Conservation (phyloP, 2,329 filamentous ascomycete species). For the Trichoderma polysporum region DNA sequence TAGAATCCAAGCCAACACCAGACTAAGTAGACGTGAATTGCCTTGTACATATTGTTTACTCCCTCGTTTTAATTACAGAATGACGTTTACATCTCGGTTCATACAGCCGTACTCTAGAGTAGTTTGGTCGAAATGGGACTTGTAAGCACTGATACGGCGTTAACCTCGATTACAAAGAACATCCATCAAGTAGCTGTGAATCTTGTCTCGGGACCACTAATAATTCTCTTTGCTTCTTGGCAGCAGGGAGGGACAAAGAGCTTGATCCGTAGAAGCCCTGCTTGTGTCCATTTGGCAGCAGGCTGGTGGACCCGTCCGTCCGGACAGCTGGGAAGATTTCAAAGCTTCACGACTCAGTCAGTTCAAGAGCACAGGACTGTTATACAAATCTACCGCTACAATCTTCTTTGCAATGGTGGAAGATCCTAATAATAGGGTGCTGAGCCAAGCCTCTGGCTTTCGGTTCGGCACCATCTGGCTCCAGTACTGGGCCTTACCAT, state of each 20-base stretch:
- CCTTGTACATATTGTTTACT: no score
- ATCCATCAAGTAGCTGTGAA: neutral
- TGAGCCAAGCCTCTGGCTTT: neutral
- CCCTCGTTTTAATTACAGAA: neutral
- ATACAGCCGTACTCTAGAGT: neutral
- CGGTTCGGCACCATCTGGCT: neutral
- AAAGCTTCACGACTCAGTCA: neutral
- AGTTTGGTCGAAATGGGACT: neutral
- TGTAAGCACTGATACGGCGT: slow-evolving; percentile 1
- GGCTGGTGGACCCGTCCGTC: neutral
- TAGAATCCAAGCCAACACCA: neutral
- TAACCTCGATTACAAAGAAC: neutral
- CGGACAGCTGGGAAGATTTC: neutral
- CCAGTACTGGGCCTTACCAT: neutral
- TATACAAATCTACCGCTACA: no score
- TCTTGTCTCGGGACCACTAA: neutral
- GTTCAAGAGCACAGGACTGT: no score
- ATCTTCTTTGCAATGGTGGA: no score
- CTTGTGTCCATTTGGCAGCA: neutral
- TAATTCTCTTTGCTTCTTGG: neutral
- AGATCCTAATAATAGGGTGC: neutral
- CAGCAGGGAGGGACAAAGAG: neutral
- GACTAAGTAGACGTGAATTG: neutral
- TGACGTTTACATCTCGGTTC: neutral
- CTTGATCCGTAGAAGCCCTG: neutral